phyloP scores from a whole-genome alignment of 2,329 filamentous ascomycete species.

The Verticillium zaregamsianum region DNA sequence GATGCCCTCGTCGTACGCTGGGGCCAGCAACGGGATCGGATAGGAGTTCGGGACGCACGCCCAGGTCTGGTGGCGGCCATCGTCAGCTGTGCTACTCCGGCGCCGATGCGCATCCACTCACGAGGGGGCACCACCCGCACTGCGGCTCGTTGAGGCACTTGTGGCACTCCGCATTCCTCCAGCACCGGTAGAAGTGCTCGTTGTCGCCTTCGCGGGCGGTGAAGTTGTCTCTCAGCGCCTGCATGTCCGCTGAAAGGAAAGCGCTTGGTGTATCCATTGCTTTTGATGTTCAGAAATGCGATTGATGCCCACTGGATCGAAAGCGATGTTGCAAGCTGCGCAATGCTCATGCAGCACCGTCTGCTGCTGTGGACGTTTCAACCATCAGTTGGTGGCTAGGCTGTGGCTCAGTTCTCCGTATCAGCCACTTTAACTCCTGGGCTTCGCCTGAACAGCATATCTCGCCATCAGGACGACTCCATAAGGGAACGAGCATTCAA shows the following conservation, averaged over 20 bases:
- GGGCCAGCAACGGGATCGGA: conserved; percentile 42
- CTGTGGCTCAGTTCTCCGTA: background rate
- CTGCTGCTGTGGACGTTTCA: background rate
- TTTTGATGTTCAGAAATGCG: background rate
- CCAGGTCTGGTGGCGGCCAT: conserved; percentile 34
- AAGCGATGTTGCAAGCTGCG: background rate
- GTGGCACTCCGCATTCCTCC: conserved; percentile 44
- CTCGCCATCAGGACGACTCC: no score
- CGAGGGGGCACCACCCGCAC: conserved; percentile 52
- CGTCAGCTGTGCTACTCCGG: conserved; percentile 1
- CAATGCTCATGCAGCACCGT: background rate
- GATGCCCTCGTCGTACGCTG: conserved; percentile 42
- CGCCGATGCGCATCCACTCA: conserved; percentile 22
- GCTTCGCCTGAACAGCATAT: background rate
- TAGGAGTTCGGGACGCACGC: conserved; percentile 50
- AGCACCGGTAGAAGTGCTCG: conserved; percentile 44
- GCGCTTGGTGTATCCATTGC: background rate
- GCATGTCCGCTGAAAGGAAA: background rate
- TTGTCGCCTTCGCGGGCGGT: conserved; percentile 22
- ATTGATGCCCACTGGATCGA: background rate
- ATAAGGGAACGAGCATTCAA: no score
- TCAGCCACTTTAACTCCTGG: background rate
- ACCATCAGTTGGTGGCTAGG: background rate
- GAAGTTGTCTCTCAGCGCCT: conserved; percentile 21
- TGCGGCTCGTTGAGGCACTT: conserved; percentile 37